Conservation (phyloP, 163 green algal species). For the Prototheca stagnorum region DNA sequence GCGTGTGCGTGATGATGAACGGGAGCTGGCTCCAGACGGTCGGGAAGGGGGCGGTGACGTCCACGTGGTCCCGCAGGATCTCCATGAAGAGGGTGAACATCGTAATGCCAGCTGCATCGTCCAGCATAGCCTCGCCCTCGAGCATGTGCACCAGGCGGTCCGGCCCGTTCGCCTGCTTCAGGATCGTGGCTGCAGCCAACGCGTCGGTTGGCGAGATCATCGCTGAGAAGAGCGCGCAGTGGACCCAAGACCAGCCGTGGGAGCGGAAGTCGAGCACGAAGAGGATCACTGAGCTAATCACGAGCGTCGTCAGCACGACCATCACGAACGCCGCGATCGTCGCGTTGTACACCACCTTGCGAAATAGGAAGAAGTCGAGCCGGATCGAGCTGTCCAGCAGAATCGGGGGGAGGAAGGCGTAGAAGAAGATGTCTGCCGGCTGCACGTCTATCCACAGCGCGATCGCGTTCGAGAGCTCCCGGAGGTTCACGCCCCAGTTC, state of each 20-base stretch:
- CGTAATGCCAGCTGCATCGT: constrained; percentile 57
- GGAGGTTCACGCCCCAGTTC: constrained; percentile 44
- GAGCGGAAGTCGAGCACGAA: constrained; percentile 51
- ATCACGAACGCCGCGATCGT: constrained; percentile 59
- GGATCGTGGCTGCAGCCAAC: constrained; percentile 46
- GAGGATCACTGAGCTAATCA: constrained; percentile 61
- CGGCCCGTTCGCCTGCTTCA: constrained; percentile 21
- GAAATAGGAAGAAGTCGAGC: constrained; percentile 74
- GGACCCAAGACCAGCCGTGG: constrained; percentile 45
- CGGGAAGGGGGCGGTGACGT: constrained; percentile 1
- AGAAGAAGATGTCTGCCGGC: constrained; percentile 70
- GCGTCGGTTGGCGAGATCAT: constrained; percentile 75
- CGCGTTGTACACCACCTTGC: background rate
- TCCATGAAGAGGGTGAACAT: constrained; percentile 39
- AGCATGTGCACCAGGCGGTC: constrained; percentile 43
- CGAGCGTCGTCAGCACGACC: constrained; percentile 39
- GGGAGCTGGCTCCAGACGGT: constrained; percentile 10
- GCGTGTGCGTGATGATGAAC: constrained; percentile 16
- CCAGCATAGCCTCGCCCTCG: constrained; percentile 76
- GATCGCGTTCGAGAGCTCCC: constrained; percentile 60
- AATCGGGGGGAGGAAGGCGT: constrained; percentile 75
- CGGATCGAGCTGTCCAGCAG: constrained; percentile 63
- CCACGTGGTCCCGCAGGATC: constrained; percentile 5
- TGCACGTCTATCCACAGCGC: constrained; percentile 55
- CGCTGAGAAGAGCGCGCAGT: constrained; percentile 62